Base-by-base conservation (phyloP, 202 grass and related monocot species). In the Setaria italica region DNA sequence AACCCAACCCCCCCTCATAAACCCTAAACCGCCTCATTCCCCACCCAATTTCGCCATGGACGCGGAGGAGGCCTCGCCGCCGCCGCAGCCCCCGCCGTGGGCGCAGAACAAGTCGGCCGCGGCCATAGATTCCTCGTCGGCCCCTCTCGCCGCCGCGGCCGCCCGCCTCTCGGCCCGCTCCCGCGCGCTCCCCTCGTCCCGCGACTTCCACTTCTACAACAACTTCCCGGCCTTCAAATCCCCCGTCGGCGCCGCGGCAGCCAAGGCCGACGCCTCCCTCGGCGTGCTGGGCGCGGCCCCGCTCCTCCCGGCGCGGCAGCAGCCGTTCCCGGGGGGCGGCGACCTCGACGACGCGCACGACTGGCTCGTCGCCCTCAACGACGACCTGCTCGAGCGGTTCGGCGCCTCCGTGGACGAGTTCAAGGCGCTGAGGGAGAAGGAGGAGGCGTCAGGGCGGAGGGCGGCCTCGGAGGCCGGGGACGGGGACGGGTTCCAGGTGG, bases 121-220 rank as follows among this genome's bases (percentile, higher is more conserved):
- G 20, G 80, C 84, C 41, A 71, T 99, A 4, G 84, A 93, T 1
- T 50, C 85, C 49, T 88, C 87, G 14, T 92, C 91, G 11, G 88
- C 71, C 0, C 70, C 84, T 10, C 88, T 95, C 8, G 78, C 93
- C 25, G 82, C 88, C 45, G 90, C 90, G 13, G 77, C 90, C 2
- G 76, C 82, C 21, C 91, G 89, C 70, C 78, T 95, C 70, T 84
- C 80, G 19, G 46, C 75, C 55, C 90, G 88, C 68, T 90, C 92
- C 62, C 85, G 91, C 60, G 93, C 72, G 30, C 78, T 91, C 81
- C 89, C 81, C 4, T 79, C 93, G 25, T 86, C 86, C 42, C 85
- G 74, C 82, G 97, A 99, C 74, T 99, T 99, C 75, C 93, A 99
- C 87, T 99, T 99, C 91, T 99, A 94, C 85, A 81, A 90, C 82